phyloP scores from a whole-genome alignment of 1,284 basidiomycete genomes.

The Singerocomus rubriflavus region DNA sequence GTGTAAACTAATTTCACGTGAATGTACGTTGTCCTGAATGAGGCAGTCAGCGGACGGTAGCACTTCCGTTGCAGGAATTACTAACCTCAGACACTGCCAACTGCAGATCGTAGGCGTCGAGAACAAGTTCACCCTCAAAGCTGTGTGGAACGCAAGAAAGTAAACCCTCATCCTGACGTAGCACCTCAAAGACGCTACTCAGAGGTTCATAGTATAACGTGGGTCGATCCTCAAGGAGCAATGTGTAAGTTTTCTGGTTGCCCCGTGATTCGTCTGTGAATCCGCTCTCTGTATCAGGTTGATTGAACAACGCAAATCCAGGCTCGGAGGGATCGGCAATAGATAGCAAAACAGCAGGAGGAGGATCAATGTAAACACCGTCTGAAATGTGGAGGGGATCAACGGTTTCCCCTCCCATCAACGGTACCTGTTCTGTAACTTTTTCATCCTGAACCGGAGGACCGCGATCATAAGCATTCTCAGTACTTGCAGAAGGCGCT shows the following conservation, averaged over 20 bases:
- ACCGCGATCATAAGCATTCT: conserved; percentile 4
- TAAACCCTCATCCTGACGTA: conserved; percentile 55
- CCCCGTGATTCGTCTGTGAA: conserved; percentile 21
- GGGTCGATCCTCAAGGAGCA: conserved; percentile 59
- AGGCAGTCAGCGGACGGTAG: conserved; percentile 4
- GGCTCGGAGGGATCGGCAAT: conserved; percentile 41
- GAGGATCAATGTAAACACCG: conserved; percentile 71
- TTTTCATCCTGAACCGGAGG: conserved; percentile 11
- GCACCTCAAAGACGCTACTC: conserved; percentile 60
- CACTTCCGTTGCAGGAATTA: not conserved
- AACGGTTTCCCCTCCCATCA: conserved; percentile 10
- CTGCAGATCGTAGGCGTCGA: conserved; percentile 67
- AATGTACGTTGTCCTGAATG: conserved; percentile 68
- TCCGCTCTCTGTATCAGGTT: conserved; percentile 29
- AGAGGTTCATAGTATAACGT: conserved; percentile 73
- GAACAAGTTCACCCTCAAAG: conserved; percentile 56
- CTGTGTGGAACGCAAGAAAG: conserved; percentile 46
- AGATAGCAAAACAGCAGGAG: conserved; percentile 62
- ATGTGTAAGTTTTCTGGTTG: conserved; percentile 22
- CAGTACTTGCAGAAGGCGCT: conserved; percentile 1
- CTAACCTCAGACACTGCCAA: conserved; percentile 63
- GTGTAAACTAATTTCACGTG: conserved; percentile 67
- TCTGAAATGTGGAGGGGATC: conserved; percentile 69
- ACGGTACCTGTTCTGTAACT: conserved; percentile 8
- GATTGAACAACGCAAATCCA: conserved; percentile 59